These are phyloP conservation scores for Pestalotiopsis sp. DNA, from an alignment of 2,329 filamentous ascomycete species.

Conservation along the genomic window DNA sequence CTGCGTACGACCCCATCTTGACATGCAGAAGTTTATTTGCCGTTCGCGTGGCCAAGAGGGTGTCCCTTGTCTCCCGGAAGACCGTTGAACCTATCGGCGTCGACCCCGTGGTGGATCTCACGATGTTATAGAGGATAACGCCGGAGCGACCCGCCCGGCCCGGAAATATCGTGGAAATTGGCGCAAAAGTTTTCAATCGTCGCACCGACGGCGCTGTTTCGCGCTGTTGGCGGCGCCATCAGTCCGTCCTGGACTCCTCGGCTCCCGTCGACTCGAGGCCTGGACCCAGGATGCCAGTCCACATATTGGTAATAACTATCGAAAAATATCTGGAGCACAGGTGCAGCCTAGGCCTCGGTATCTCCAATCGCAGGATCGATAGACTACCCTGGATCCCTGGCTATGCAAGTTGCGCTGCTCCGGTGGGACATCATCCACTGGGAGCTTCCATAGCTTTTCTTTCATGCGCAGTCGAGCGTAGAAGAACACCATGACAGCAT, in stretches of 20 bases:
- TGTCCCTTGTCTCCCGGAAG: neutral
- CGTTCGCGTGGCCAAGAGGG: constrained; percentile 1
- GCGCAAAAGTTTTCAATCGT: neutral
- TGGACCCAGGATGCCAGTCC: neutral
- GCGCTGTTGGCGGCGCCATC: neutral
- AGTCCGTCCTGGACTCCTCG: too few relatives aligned
- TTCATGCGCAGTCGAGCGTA: neutral
- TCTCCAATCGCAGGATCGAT: neutral
- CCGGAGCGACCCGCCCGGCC: neutral
- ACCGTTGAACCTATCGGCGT: neutral
- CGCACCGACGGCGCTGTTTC: neutral
- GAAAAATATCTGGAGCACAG: neutral
- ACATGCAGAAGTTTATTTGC: constrained; percentile 1
- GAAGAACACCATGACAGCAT: neutral
- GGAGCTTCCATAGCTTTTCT: neutral
- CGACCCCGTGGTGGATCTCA: neutral
- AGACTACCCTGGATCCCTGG: neutral
- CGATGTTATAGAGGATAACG: neutral
- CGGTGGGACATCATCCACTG: neutral
- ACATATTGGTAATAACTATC: neutral
- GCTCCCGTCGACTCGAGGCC: too few relatives aligned
- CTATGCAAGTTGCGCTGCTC: neutral
- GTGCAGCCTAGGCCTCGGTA: neutral
- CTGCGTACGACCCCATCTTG: neutral
- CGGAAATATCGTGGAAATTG: constrained; percentile 9